Conservation (phyloP, 441 rosid genomes). For the Cnidoscolus chayamansa region DNA sequence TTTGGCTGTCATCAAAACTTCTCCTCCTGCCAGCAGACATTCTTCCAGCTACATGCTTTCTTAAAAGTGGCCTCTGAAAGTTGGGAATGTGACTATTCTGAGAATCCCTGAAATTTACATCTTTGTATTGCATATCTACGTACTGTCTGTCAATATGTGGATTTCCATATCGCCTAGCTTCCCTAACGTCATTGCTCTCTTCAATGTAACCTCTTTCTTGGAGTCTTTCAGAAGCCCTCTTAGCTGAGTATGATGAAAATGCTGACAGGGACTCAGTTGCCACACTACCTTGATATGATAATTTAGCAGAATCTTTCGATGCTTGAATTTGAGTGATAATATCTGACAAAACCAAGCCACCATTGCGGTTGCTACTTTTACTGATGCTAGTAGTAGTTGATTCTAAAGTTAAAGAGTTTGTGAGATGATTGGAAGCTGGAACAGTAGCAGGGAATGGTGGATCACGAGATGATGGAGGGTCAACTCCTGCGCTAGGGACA, state of each 20-base stretch:
- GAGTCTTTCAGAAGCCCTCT: conserved; percentile 60
- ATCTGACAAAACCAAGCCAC: conserved; percentile 86
- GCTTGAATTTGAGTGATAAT: conserved; percentile 91
- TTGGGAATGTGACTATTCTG: conserved; percentile 77
- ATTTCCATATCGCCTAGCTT: conserved; percentile 54
- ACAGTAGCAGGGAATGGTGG: conserved; percentile 82
- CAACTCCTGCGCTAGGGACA: conserved; percentile 99
- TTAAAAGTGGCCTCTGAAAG: conserved; percentile 93
- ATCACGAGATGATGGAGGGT: conserved; percentile 99
- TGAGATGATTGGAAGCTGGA: conserved; percentile 62
- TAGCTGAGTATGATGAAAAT: conserved; percentile 63
- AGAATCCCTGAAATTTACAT: conserved; percentile 61
- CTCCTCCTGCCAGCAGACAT: conserved; percentile 84
- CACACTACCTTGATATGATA: conserved; percentile 51
- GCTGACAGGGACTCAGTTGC: conserved; percentile 58
- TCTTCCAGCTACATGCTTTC: conserved; percentile 77
- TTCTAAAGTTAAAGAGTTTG: conserved; percentile 51
- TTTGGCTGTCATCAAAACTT: conserved; percentile 94
- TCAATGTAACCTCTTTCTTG: conserved; percentile 66
- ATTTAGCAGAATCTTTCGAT: conserved; percentile 84
- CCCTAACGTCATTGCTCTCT: conserved; percentile 58
- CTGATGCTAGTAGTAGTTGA: conserved; percentile 44
- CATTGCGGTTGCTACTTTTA: conserved; percentile 70
- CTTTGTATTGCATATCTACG: conserved; percentile 54
- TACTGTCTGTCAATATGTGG: conserved; percentile 71